Base-by-base conservation (phyloP, 1,284 basidiomycete species). In the Exobasidium rhododendri region DNA sequence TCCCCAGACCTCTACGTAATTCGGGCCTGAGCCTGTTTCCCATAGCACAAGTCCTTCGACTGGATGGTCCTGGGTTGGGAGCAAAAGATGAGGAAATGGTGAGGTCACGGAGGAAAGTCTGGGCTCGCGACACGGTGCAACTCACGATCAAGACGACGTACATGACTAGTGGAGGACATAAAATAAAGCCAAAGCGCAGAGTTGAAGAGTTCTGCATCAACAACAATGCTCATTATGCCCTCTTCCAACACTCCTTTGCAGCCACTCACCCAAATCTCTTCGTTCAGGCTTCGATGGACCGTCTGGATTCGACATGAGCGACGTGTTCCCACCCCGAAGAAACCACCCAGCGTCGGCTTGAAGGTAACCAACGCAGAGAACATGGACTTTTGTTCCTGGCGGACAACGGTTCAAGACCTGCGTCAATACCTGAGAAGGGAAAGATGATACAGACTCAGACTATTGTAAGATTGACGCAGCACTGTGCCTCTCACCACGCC, bases 11-110 rank as follows among this genome's bases (percentile, higher is more conserved):
- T 62, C 62, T 6, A 64, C 66, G 35, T 69, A 71, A 29, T 73
- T 69, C 35, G 68, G 69, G 29, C 75, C 73, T n/a, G 62, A 70
- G 7, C 76, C 76, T 1, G 71, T 73, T 63, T 78, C 76, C 70
- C 69, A 78, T 1, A 79, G 62, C 29, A 78, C 75, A 5, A 78
- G 56, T 4, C 77, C 77, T 44, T 72, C 77, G 44, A 65, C 59
- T 11, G 77, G 76, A 59, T 77, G 74, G 24, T 74, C 35, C 35
- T 40, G 17, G 35, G 35, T 10, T 40, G 35, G 17, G 35, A 40
- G 35, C 10, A 17, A 40, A 17, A 40, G 35, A 40, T 7, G 17
- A 40, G 17, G 35, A 40, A 40, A 10, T 40, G 17, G 17, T 40
- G n/a, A n/a, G n/a, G n/a, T n/a, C n/a, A n/a, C n/a, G n/a, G n/a